Evolutionary conservation across 2,329 filamentous ascomycete species (phyloP), one percentile per base, ranked within the genome.

Genomic region (Coniosporium tulheliwenetii): DNA sequence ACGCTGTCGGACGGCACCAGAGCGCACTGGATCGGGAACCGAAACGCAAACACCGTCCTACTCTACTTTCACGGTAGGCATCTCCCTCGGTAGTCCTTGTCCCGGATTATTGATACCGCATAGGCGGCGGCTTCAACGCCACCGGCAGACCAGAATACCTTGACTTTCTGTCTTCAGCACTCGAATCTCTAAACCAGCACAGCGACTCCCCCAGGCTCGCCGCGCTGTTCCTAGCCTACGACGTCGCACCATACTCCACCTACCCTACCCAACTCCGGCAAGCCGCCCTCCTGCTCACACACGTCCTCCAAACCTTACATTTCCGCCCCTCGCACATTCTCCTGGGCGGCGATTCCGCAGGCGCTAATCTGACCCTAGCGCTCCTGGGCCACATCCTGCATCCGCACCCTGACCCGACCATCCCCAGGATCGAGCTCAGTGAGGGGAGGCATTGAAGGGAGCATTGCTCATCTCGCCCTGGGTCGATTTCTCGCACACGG

Each of bases 401-500:
- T 49, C 72, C 75, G 0, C 74, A 77, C 44, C 63, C 70, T 0
- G 60, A 67, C 32, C 3, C 10, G 10, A 12, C 13, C 1, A 63
- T 75, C 35, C 52, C 62, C 1, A 53, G 58, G 0, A 43, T 77
- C 14, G 41, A 52, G 0, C 51, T 73, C 5, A 49, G 55, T 0
- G 19, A 26, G 19, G 19, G 19, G 52, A 51, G 2, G 64, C 63
- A 8, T 55, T 79, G 12, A 63, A 63, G 2, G 72, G 64, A 3
- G 63, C 66, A 0, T 50, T 77, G 7, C 59, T 77, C 5, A 66
- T 79, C 41, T 69, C 66, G 0, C 75, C 76, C 0, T 80, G 76
- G 75, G 60, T 65, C 1, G 64, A 64, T 1, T 69, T 79, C 44
- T 58, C 62, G n/a, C 60, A 58, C 1, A 54, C 63, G 13, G 63